Conservation (phyloP, 257 asterid genomes). For the Solanum paucissectum region DNA sequence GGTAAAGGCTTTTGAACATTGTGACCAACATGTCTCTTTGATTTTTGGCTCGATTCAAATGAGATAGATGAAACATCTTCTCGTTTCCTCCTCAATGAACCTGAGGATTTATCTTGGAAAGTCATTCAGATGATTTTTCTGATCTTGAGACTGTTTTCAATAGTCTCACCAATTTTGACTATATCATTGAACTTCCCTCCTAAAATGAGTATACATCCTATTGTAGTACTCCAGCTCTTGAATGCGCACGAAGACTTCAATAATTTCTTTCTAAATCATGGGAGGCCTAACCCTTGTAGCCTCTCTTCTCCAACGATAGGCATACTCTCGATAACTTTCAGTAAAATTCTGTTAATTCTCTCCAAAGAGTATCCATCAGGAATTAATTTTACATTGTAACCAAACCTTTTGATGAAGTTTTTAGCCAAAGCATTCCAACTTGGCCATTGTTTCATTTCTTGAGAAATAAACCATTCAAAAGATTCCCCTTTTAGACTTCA, state of each 20-base stretch:
- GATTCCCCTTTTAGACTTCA: background rate
- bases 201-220: background rate
- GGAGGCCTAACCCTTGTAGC: background rate
- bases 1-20: background rate
- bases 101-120: background rate
- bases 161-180: background rate
- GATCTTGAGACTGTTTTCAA: background rate
- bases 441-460: background rate
- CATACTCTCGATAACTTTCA: background rate
- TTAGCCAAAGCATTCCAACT: background rate
- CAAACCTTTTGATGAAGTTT: background rate
- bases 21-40: background rate
- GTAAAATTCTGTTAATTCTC: background rate
- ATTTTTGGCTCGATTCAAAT: background rate
- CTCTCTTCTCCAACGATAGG: background rate
- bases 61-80: background rate
- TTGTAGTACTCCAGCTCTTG: background rate
- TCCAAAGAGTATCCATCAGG: background rate
- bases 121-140: background rate
- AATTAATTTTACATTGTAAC: background rate
- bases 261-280: background rate
- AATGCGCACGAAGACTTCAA: background rate
- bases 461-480: background rate
- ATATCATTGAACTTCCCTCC: background rate
- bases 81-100: background rate